phyloP scores from a whole-genome alignment of 495 filamentous ascomycete genomes.

The Annulohypoxylon bovei region DNA sequence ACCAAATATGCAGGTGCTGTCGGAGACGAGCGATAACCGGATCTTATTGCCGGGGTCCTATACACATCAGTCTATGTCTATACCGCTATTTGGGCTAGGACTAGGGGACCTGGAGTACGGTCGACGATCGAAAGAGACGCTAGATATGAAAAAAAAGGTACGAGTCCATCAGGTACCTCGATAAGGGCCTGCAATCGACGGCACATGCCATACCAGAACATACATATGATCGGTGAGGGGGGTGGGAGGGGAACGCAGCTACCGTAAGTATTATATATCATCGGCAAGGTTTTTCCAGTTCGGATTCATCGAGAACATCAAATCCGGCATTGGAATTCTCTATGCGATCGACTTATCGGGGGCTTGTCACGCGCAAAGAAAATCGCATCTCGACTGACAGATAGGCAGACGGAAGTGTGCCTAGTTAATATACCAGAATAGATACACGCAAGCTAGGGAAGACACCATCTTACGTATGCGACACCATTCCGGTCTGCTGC shows the following conservation, averaged over 20 bases:
- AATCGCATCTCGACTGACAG: conserved; percentile 10
- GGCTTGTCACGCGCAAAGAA: conserved; percentile 34
- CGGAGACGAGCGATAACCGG: conserved; percentile 32
- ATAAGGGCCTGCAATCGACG: conserved; percentile 27
- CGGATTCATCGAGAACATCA: not conserved
- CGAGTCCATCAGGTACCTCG: conserved; percentile 12
- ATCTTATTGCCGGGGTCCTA: conserved; percentile 15
- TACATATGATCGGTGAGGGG: conserved; percentile 29
- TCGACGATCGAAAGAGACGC: conserved; percentile 22
- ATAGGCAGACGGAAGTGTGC: conserved; percentile 22
- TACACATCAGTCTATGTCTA: conserved; percentile 13
- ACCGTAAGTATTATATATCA: conserved; percentile 17
- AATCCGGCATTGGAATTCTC: not conserved
- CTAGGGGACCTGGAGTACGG: conserved; percentile 14
- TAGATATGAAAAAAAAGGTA: conserved; percentile 19
- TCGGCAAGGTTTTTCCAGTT: conserved; percentile 7
- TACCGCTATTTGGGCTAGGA: conserved; percentile 36
- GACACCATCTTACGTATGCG: conserved; percentile 30
- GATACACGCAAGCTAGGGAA: conserved; percentile 13
- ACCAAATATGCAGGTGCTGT: conserved; percentile 15
- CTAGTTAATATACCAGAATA: conserved; percentile 24
- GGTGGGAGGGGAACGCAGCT: conserved; percentile 1
- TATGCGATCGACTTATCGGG: conserved; percentile 27
- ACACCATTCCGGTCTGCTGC: conserved; percentile 31
- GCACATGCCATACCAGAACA: conserved; percentile 19